A percentile compares a stretch with the other conserved stretches of the same genome.
Conservation (phyloP, 768 basidiomycete species). For the Termitomyces sp. region DNA sequence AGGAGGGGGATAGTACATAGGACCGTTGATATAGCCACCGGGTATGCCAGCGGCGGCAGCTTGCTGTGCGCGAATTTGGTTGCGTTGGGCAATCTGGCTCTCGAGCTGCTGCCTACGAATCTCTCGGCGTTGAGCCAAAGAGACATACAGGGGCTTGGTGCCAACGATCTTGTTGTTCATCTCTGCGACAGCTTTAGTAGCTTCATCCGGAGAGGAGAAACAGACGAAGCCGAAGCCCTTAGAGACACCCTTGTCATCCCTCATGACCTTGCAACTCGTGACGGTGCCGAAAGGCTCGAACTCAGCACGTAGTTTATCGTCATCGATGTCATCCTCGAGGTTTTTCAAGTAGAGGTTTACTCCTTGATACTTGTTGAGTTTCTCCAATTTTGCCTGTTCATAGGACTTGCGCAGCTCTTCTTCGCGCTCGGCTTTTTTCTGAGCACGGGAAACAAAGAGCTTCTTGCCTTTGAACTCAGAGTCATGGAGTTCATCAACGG, state of each 20-base stretch:
- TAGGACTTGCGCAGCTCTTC: constrained; percentile 91
- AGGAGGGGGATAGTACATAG: constrained; percentile 84
- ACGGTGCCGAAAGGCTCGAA: constrained; percentile 97
- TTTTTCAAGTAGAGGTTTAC: constrained; percentile 99
- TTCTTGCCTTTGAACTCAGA: constrained; percentile 79
- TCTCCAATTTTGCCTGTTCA: constrained; percentile 96
- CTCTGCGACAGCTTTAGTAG: constrained; percentile 98
- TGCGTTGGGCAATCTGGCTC: constrained; percentile 97
- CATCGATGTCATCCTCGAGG: constrained; percentile 95
- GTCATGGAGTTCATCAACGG: constrained; percentile 88
- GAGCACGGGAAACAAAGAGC: constrained; percentile 92
- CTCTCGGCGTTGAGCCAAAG: constrained; percentile 96
- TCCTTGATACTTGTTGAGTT: constrained; percentile 95
- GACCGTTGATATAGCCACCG: constrained; percentile 75
- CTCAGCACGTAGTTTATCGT: constrained; percentile 93
- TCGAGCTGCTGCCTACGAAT: constrained; percentile 97
- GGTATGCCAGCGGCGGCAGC: constrained; percentile 84
- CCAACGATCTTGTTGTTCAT: constrained; percentile 99
- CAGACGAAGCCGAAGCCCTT: constrained; percentile 99
- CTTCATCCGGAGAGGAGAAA: constrained; percentile 97
- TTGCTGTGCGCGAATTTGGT: constrained; percentile 96
- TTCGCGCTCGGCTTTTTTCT: constrained; percentile 98
- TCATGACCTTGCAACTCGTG: constrained; percentile 99
- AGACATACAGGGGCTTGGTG: constrained; percentile 96
- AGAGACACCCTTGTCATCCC: constrained; percentile 88